Evolutionary conservation across 805 yeast species (phyloP).

Genomic region (Ogataea chonburiensis): DNA sequence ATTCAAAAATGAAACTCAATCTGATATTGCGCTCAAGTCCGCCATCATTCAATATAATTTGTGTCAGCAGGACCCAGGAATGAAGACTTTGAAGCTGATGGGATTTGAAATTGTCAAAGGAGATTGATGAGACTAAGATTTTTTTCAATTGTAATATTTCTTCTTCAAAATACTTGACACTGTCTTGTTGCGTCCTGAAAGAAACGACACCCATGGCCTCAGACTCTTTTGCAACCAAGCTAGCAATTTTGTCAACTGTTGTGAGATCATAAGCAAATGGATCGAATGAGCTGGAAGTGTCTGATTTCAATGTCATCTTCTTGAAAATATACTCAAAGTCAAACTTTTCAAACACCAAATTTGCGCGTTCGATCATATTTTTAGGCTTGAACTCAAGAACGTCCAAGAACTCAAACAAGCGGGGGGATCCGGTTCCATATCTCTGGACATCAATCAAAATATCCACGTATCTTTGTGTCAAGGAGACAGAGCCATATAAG

Average conservation of each 20-base stretch:
- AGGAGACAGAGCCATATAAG: constrained; percentile 44
- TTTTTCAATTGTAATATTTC: constrained; percentile 33
- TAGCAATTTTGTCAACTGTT: constrained; percentile 35
- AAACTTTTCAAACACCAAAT: constrained; percentile 35
- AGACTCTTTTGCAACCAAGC: constrained; percentile 28
- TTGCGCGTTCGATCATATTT: constrained; percentile 43
- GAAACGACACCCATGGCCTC: constrained; percentile 29
- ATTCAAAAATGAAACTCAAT: constrained; percentile 66
- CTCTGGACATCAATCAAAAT: constrained; percentile 51
- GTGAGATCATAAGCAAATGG: constrained; percentile 43
- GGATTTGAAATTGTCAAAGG: constrained; percentile 46
- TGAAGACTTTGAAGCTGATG: constrained; percentile 64
- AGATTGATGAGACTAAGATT: constrained; percentile 44
- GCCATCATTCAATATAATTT: constrained; percentile 67
- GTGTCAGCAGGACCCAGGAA: constrained; percentile 81
- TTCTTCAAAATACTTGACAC: constrained; percentile 15
- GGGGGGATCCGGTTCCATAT: constrained; percentile 59
- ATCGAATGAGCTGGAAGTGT: constrained; percentile 14
- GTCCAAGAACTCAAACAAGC: constrained; percentile 68
- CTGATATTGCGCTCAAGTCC: constrained; percentile 44
- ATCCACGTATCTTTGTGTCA: constrained; percentile 51
- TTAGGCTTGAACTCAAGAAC: constrained; percentile 56
- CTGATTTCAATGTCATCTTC: constrained; percentile 35
- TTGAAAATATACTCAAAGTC: constrained; percentile 43
- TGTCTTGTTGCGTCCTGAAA: constrained; percentile 16